A percentile compares a stretch with the other conserved stretches of the same genome.
phyloP scores from a whole-genome alignment of 116 monocot species.

The Cymodocea nodosa region DNA sequence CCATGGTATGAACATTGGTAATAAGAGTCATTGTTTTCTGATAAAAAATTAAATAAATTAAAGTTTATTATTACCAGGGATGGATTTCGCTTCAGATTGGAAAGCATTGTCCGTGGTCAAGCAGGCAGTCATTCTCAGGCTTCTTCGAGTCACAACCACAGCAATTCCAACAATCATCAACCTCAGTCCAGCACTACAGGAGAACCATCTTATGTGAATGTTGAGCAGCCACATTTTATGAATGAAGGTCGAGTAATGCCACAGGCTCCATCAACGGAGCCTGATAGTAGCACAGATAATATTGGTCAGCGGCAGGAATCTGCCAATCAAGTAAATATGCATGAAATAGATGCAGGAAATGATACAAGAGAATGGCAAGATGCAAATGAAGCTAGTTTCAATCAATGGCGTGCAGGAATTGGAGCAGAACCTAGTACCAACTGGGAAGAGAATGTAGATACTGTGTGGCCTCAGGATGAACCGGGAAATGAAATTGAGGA shows the following conservation, averaged over 20 bases:
- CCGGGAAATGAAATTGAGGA: conserved; percentile 44
- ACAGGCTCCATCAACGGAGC: conserved; percentile 12
- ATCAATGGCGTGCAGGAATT: conserved; percentile 30
- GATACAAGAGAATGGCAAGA: conserved; percentile 21
- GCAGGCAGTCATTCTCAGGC: conserved; percentile 19
- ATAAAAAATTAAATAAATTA: background rate
- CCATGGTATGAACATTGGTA: too few species aligned
- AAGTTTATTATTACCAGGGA: conserved; percentile 25
- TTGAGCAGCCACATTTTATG: conserved; percentile 18
- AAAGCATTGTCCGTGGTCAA: conserved; percentile 42
- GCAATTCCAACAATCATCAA: conserved; percentile 19
- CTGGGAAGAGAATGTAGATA: conserved; percentile 47
- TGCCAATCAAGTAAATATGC: conserved; percentile 24
- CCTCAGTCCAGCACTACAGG: conserved; percentile 13
- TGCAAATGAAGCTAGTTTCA: conserved; percentile 14
- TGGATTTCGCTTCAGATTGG: conserved; percentile 56
- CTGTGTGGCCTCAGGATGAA: conserved; percentile 37
- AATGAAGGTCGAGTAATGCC: conserved; percentile 18
- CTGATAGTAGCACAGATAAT: conserved; percentile 17
- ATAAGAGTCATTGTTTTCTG: too few species aligned
- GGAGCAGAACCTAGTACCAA: conserved; percentile 40
- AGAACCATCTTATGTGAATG: conserved; percentile 19
- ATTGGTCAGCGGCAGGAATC: conserved; percentile 26
- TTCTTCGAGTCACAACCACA: conserved; percentile 8
- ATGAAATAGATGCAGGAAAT: conserved; percentile 20